Evolutionary conservation across 2,329 filamentous ascomycete genomes (phyloP).

Genomic region (Monilinia laxa): DNA sequence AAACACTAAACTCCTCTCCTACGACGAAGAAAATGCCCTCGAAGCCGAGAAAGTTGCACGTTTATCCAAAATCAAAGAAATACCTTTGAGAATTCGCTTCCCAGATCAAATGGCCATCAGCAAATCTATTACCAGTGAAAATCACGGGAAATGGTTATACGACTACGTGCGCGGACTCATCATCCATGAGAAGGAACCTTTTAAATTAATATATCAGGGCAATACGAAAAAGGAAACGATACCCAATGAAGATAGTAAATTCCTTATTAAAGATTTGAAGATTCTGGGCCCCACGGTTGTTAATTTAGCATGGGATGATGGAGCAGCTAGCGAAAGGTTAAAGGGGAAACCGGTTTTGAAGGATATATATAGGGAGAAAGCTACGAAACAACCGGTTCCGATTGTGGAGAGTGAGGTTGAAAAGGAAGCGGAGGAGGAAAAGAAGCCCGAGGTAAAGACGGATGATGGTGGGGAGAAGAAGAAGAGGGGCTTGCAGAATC

Average conservation of each 20-base stretch:
- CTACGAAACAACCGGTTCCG: conserved; percentile 48
- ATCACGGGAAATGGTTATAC: conserved; percentile 70
- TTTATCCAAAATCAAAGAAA: conserved; percentile 63
- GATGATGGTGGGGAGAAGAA: conserved; percentile 27
- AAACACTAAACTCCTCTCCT: conserved; percentile 77
- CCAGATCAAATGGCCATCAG: conserved; percentile 76
- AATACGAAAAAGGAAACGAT: conserved; percentile 41
- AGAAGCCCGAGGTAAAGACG: conserved; percentile 38
- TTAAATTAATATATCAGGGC: conserved; percentile 59
- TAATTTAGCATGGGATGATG: conserved; percentile 72
- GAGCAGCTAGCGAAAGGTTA: conserved; percentile 52
- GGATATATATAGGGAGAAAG: conserved; percentile 54
- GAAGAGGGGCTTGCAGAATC: conserved; percentile 20
- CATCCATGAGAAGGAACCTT: conserved; percentile 61
- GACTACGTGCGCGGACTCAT: conserved; percentile 72
- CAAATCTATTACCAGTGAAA: conserved; percentile 64
- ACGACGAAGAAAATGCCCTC: conserved; percentile 74
- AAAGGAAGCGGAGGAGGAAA: conserved; percentile 21
- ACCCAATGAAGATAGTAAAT: conserved; percentile 48
- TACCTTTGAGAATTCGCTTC: conserved; percentile 79
- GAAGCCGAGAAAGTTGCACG: conserved; percentile 64
- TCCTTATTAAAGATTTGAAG: conserved; percentile 70
- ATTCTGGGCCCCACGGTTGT: conserved; percentile 71
- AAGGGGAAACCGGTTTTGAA: conserved; percentile 47
- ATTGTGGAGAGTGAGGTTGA: conserved; percentile 42